phyloP scores from a whole-genome alignment of 2,329 filamentous ascomycete genomes.

The Fusarium sarcochroum region DNA sequence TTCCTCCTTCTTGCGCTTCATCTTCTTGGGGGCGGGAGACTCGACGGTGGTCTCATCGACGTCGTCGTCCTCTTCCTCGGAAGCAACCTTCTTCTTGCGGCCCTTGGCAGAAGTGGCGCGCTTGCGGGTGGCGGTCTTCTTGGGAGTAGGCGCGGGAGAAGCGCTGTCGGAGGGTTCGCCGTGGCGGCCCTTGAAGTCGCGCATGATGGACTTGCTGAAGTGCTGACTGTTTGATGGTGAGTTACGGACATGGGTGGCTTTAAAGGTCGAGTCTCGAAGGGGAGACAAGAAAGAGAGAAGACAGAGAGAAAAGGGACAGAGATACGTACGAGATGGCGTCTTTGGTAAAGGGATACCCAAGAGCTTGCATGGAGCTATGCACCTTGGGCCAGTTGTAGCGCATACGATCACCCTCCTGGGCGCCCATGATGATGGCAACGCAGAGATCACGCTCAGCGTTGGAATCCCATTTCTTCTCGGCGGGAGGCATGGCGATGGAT shows the following conservation, averaged over 20 bases:
- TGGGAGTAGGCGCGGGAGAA: conserved; percentile 32
- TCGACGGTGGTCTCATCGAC: conserved; percentile 19
- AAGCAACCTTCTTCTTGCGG: conserved; percentile 33
- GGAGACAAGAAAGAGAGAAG: not conserved
- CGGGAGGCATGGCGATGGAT: conserved; percentile 42
- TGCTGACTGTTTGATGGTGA: conserved; percentile 52
- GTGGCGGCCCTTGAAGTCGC: conserved; percentile 52
- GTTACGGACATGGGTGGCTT: not conserved
- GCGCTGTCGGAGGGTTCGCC: conserved; percentile 13
- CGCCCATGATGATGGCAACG: conserved; percentile 53
- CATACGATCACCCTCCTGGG: conserved; percentile 44
- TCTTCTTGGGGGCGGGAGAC: conserved; percentile 48
- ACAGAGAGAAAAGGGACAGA: no score
- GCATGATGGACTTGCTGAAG: conserved; percentile 57
- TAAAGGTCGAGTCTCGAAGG: not conserved
- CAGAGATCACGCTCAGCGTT: conserved; percentile 57
- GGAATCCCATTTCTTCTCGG: conserved; percentile 56
- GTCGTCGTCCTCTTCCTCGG: conserved; percentile 34
- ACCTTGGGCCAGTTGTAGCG: conserved; percentile 54
- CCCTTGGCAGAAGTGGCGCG: conserved; percentile 34
- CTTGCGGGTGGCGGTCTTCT: conserved; percentile 43
- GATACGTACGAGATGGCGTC: conserved; percentile 57
- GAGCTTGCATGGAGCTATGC: conserved; percentile 50
- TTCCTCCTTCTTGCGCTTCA: conserved; percentile 50
- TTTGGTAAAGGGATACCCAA: conserved; percentile 55